phyloP scores from a whole-genome alignment of 2,329 filamentous ascomycete genomes.

The Tothia fuscella region DNA sequence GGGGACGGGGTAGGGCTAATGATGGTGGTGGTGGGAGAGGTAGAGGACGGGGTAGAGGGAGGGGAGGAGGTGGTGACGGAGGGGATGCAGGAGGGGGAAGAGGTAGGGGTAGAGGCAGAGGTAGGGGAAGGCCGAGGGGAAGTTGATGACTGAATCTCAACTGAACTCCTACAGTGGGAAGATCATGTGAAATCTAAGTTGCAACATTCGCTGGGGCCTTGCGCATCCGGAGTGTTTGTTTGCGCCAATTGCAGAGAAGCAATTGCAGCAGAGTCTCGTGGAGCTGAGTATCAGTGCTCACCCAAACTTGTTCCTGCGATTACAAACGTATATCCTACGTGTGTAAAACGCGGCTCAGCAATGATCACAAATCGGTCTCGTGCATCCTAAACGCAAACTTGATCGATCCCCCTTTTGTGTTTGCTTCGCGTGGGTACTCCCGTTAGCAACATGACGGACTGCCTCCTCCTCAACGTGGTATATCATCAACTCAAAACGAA shows the following conservation, averaged over 20 bases:
- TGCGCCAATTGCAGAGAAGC: not conserved
- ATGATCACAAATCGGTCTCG: too few relatives aligned
- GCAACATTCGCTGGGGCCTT: not conserved
- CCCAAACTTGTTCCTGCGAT: not conserved
- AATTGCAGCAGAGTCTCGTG: not conserved
- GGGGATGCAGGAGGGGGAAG: slow-evolving; percentile 16
- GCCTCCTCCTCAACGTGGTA: too few relatives aligned
- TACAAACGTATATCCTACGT: too few relatives aligned
- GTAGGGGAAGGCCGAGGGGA: slow-evolving; percentile 4
- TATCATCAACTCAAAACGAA: too few relatives aligned
- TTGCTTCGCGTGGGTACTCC: too few relatives aligned
- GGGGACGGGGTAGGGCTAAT: slow-evolving; percentile 9
- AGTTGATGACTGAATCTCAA: not conserved
- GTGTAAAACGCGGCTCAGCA: too few relatives aligned
- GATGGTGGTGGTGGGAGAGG: slow-evolving; percentile 6
- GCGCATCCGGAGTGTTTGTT: not conserved
- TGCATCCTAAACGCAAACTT: too few relatives aligned
- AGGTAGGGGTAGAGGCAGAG: slow-evolving; percentile 15
- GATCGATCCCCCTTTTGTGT: too few relatives aligned
- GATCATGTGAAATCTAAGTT: not conserved
- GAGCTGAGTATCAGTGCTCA: not conserved
- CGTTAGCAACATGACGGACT: too few relatives aligned
- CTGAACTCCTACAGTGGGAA: not conserved
- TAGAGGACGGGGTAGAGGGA: slow-evolving; percentile 12
- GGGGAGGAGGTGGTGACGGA: slow-evolving; percentile 14